Conservation (phyloP, 1,284 basidiomycete species). For the Marasmius sp. region DNA sequence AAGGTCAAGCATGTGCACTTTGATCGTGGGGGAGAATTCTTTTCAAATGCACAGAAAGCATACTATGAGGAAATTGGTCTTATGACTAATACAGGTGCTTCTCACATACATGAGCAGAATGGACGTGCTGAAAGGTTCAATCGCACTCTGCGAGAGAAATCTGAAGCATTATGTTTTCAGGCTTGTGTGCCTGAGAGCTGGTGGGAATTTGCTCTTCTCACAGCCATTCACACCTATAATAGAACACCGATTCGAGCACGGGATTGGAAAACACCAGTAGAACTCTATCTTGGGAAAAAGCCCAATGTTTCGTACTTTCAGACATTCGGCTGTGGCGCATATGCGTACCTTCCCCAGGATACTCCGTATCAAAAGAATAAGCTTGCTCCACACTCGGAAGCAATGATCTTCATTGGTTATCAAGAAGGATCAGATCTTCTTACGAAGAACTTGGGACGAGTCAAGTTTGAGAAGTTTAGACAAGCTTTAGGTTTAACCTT, state of each 20-base stretch:
- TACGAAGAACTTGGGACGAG: background rate
- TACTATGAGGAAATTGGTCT: slow-evolving; percentile 6
- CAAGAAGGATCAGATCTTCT: background rate
- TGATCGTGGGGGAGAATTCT: slow-evolving; percentile 14
- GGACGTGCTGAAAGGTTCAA: slow-evolving; percentile 11
- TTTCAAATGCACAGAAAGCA: background rate
- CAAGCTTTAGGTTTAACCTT: background rate
- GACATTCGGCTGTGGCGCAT: background rate
- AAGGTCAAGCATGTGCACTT: slow-evolving; percentile 4
- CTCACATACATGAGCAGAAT: slow-evolving; percentile 13
- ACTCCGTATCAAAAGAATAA: background rate
- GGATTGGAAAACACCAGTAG: background rate
- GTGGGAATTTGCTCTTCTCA: slow-evolving; percentile 24
- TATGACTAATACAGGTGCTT: background rate
- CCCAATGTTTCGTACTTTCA: background rate
- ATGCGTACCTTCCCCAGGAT: background rate
- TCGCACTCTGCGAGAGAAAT: slow-evolving; percentile 11
- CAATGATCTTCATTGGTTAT: background rate
- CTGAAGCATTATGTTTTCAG: slow-evolving; percentile 19
- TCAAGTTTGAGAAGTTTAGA: background rate
- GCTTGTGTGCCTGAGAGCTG: slow-evolving; percentile 22
- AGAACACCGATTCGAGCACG: slow-evolving; percentile 3
- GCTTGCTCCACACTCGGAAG: background rate
- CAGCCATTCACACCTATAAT: slow-evolving; percentile 27
- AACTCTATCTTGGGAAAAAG: background rate